Conservation (phyloP, 768 basidiomycete species). For the Cubamyces sp. region DNA sequence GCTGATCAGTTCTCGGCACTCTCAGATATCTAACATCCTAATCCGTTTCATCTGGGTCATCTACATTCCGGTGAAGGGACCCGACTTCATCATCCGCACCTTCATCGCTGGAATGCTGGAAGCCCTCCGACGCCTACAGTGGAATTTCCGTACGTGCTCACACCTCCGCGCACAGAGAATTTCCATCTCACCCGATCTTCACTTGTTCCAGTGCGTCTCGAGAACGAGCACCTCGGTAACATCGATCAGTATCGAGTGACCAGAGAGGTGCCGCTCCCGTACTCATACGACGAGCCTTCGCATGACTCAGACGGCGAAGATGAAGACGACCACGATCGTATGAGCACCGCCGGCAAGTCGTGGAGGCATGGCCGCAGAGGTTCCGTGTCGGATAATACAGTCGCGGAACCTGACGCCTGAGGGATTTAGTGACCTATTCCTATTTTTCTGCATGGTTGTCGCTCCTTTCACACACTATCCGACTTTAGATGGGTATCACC, state of each 20-base stretch:
- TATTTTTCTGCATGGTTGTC: neutral
- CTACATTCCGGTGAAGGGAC: conserved; percentile 63
- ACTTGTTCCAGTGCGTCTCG: conserved; percentile 65
- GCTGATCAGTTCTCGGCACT: neutral
- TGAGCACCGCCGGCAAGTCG: conserved; percentile 26
- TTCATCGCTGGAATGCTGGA: conserved; percentile 78
- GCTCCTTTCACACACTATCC: neutral
- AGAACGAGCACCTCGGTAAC: conserved; percentile 93
- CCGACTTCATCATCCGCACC: conserved; percentile 54
- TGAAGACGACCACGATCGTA: conserved; percentile 41
- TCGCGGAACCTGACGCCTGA: conserved; percentile 4
- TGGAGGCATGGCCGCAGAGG: conserved; percentile 32
- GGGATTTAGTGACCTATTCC: neutral
- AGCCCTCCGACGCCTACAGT: conserved; percentile 79
- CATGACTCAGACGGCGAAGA: conserved; percentile 51
- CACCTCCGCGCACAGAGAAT: neutral
- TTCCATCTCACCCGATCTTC: neutral
- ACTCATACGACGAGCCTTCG: conserved; percentile 52
- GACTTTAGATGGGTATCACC: neutral
- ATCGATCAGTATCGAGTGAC: conserved; percentile 91
- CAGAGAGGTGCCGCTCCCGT: conserved; percentile 84
- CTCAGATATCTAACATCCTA: conserved; percentile 68
- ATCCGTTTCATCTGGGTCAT: conserved; percentile 84
- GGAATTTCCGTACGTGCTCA: conserved; percentile 84
- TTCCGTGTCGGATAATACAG: neutral